These are phyloP conservation scores for Penicillium rolfsii DNA, from an alignment of 2,329 filamentous ascomycete species.

Conservation along the genomic window DNA sequence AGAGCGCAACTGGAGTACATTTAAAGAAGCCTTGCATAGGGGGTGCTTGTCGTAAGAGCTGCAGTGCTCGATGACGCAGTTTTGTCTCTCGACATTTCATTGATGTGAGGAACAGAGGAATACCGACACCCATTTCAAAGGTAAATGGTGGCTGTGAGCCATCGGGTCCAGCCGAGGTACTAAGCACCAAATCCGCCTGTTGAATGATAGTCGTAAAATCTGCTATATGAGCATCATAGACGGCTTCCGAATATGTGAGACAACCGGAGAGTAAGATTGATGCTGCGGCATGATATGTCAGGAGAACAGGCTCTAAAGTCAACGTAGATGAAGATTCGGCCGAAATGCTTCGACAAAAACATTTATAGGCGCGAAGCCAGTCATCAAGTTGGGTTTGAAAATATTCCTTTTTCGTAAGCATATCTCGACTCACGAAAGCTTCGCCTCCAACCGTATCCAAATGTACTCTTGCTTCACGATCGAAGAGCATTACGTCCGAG, in stretches of 20 bases:
- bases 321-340: background rate
- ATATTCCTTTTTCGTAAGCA: conserved; percentile 9
- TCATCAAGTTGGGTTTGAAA: conserved; percentile 8
- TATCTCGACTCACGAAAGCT: conserved; percentile 2
- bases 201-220: conserved; percentile 20
- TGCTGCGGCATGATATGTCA: conserved; percentile 14
- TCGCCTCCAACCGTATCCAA: conserved; percentile 8
- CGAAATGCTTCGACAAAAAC: conserved; percentile 6
- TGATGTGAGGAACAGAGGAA: conserved; percentile 28
- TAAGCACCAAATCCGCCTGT: conserved; percentile 14
- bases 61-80: conserved; percentile 29
- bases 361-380: conserved; percentile 18
- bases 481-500: conserved; percentile 19
- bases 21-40: conserved; percentile 33
- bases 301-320: conserved; percentile 15
- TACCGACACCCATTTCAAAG: conserved; percentile 29
- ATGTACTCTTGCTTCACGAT: conserved; percentile 21
- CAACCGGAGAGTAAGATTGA: conserved; percentile 21
- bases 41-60: conserved; percentile 26
- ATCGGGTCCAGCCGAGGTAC: conserved; percentile 10
- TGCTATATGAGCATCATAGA: conserved; percentile 22
- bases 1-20: conserved; percentile 20
- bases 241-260: conserved; percentile 18
- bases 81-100: conserved; percentile 31
- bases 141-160: conserved; percentile 26